Conservation (phyloP, 2,329 filamentous ascomycete genomes). For the Mycosphaerella sp. region DNA sequence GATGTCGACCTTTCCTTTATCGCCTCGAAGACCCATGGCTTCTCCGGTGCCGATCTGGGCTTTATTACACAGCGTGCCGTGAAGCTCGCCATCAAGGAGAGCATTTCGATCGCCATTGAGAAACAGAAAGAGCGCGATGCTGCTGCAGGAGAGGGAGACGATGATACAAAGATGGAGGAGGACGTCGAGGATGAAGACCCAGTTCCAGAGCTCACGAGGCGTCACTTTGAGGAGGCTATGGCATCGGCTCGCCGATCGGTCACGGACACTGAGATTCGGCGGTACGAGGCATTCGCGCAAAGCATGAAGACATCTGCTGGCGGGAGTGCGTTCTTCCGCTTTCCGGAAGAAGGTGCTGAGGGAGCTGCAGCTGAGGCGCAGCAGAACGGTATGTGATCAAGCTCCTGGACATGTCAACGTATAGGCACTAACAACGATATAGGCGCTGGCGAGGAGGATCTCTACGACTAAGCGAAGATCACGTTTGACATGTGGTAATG, state of each 20-base stretch:
- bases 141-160: conserved; percentile 55
- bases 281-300: conserved; percentile 97
- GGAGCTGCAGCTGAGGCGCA: conserved; percentile 32
- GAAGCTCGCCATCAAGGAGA: conserved; percentile 99
- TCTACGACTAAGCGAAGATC: conserved; percentile 67
- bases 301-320: conserved; percentile 98
- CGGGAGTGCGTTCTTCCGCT: conserved; percentile 90
- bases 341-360: conserved; percentile 59
- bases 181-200: conserved; percentile 73
- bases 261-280: conserved; percentile 91
- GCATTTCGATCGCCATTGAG: conserved; percentile 83
- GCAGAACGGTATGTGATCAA: conserved; percentile 34
- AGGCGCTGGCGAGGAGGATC: conserved; percentile 90
- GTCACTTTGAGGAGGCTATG: conserved; percentile 99
- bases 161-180: conserved; percentile 76
- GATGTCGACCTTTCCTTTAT: conserved; percentile 91
- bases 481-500: conserved; percentile 5
- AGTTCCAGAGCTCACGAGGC: conserved; percentile 90
- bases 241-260: conserved; percentile 87
- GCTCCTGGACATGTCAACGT: not conserved
- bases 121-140: conserved; percentile 84
- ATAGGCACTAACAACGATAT: conserved; percentile 42
- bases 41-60: conserved; percentile 98
- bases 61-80: conserved; percentile 98
- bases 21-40: conserved; percentile 93